These are phyloP conservation scores for Mycena chlorophos DNA, from an alignment of 768 basidiomycete species.

Conservation along the genomic window DNA sequence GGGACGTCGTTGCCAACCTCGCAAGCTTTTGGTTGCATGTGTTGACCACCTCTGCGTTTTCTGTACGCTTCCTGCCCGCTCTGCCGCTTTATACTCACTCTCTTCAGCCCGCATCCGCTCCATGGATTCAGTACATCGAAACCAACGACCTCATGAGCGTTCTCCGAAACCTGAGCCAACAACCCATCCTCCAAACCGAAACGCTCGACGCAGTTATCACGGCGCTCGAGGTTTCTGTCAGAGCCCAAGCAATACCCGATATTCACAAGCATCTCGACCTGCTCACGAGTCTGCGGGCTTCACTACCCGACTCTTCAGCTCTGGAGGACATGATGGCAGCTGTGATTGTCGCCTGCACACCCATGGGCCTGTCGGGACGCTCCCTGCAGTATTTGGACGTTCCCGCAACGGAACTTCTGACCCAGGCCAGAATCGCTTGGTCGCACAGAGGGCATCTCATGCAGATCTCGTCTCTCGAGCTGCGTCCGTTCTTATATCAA, in stretches of 20 bases:
- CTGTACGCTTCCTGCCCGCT: slow-evolving; percentile 3
- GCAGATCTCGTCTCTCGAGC: slow-evolving; percentile 25
- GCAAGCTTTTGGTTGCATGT: slow-evolving; percentile 43
- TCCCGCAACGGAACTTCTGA: slow-evolving; percentile 24
- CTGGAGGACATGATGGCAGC: slow-evolving; percentile 52
- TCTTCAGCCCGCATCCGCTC: slow-evolving; percentile 28
- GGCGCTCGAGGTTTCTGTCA: slow-evolving; percentile 29
- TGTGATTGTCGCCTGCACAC: slow-evolving; percentile 41
- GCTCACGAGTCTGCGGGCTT: slow-evolving; percentile 38
- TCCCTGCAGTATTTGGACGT: slow-evolving; percentile 13
- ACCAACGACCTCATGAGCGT: slow-evolving; percentile 41
- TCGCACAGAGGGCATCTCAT: slow-evolving; percentile 23
- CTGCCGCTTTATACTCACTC: not conserved
- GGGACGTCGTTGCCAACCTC: slow-evolving; percentile 39
- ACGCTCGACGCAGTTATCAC: slow-evolving; percentile 40
- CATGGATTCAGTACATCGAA: slow-evolving; percentile 62
- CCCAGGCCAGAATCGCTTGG: slow-evolving; percentile 36
- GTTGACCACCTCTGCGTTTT: slow-evolving; percentile 20
- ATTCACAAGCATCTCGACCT: slow-evolving; percentile 35
- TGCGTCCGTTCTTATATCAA: slow-evolving; percentile 41
- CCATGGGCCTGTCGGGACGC: slow-evolving; percentile 36
- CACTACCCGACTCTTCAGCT: slow-evolving; percentile 35
- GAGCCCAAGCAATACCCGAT: slow-evolving; percentile 28
- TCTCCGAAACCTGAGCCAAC: slow-evolving; percentile 39
- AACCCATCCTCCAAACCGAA: slow-evolving; percentile 15